Base-by-base conservation (phyloP, 2,329 filamentous ascomycete species). In the Aspergillus pseudoviridinutans region DNA sequence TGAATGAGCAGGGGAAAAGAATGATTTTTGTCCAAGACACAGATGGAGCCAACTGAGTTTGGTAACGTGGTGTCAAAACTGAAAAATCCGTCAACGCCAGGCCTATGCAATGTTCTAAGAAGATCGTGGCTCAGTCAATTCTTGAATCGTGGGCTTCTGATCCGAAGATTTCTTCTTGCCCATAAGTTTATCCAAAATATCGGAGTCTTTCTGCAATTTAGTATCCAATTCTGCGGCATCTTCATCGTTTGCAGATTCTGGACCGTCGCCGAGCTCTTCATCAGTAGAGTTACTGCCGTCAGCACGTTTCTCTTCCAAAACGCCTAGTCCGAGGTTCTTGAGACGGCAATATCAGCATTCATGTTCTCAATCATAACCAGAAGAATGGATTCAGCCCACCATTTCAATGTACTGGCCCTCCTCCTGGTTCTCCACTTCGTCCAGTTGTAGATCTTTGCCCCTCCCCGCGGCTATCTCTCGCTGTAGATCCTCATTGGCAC, bases 291-390 rank as follows among this genome's bases (percentile, higher is more conserved):
- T 53, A 49, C 60, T 55, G 2, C 58, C 58, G 8, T 63, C 58
- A 20, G 62, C 60, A 14, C 61, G 66, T 54, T 73, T 73, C 58
- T 79, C 76, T 64, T 77, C 74, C 22, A 79, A 63, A 5, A 79
- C 77, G 9, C 77, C 77, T 10, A 79, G 62, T 5, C 76, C 76
- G 50, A 79, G 68, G 57, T 79, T 74, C 75, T 77, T 44, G 49
- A 58, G 41, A 53, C 50, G 8, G 17, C 3, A 51, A 32, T 12
- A 54, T 35, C 25, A 49, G 55, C 28, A 12, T 38, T 12, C 20
- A 35, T 28, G 41, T 1, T 27, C 47, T 27, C 8, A n/a, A 49
- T n/a, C 24, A 32, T 54, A 47, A 49, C 9, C 29, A 32, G 38
- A 2, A 49, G 47, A 57, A 50, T 47, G 9, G 29, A 42, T n/a